phyloP scores from a whole-genome alignment of 176 grass and related monocot genomes.

The Canna indica region DNA sequence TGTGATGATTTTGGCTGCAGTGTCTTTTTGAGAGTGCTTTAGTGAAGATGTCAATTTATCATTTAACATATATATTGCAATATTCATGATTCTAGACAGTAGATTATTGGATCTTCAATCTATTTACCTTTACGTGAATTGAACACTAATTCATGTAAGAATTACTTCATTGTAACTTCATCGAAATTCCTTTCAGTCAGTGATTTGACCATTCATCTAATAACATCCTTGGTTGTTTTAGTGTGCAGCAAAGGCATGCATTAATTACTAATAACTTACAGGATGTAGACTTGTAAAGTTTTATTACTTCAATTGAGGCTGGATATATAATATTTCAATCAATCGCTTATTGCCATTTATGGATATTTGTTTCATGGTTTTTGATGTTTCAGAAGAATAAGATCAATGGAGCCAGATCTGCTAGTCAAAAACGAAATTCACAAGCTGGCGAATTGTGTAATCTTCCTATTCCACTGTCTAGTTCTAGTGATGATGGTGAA shows the following conservation, averaged over 20 bases:
- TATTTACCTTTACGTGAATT: too few species aligned
- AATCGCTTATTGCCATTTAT: not conserved
- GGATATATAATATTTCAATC: not conserved
- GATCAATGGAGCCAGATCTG: not conserved
- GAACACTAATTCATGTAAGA: too few species aligned
- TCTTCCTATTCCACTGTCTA: not conserved
- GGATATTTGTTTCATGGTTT: not conserved
- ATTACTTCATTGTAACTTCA: too few species aligned
- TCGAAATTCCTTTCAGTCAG: too few species aligned
- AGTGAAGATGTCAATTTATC: not conserved
- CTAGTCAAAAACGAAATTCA: not conserved
- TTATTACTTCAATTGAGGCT: not conserved
- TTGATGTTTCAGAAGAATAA: not conserved
- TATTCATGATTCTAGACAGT: not conserved
- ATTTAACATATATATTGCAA: not conserved
- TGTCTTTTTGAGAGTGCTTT: not conserved
- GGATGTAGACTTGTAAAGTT: not conserved
- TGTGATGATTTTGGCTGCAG: not conserved
- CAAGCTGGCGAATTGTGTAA: not conserved
- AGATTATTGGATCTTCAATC: too few species aligned
- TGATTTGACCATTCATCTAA: not conserved
- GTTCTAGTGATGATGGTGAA: constrained; percentile 31
- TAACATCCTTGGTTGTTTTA: not conserved
- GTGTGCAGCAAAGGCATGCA: not conserved
- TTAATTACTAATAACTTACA: not conserved